Evolutionary conservation across 805 yeast species (phyloP), one percentile per base, ranked within the genome.

Genomic region (Martiniozyma abietophila): DNA sequence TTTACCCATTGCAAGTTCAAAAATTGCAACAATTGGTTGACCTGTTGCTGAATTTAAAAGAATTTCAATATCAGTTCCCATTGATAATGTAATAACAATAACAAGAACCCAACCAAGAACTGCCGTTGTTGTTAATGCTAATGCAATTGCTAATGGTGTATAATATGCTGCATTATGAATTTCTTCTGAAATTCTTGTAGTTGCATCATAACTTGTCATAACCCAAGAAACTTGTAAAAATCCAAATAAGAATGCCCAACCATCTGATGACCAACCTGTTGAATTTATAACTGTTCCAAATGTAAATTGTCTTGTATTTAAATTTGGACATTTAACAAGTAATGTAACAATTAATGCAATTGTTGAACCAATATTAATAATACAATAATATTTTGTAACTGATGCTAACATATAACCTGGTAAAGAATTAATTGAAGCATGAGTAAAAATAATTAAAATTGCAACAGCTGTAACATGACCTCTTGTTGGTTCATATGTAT

Each of bases 201-300:
- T 65, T 18, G 74, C 69, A 50, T 71, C 76, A 46, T 70, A 71
- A 20, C 71, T 65, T 18, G 76, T 73, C 62, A 70, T 70, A 39
- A 74, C 73, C 76, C 77, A 71, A 26, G 73, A 63, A 12, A 68
- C 72, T 25, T 74, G 74, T 51, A 68, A 59, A 65, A 71, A 70
- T n/a, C 72, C 67, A 38, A 68, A 68, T 46, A 73, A 49, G 49
- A 72, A 73, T 4, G 76, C 66, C 69, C 76, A 73, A 4, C 78
- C 79, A 30, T 60, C 57, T 4, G 57, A 49, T 17, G 59, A 50
- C 75, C 78, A 74, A 31, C 71, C 72, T 15, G 75, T 65, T 31
- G 45, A 48, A 45, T 70, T 63, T 29, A 64, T 61, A 35, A 69
- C 63, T 33, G 56, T 53, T 16, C 68, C 62, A 47, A 74, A 74